Conservation (phyloP, 139 green algal genomes). For the Mesostigma viride region DNA sequence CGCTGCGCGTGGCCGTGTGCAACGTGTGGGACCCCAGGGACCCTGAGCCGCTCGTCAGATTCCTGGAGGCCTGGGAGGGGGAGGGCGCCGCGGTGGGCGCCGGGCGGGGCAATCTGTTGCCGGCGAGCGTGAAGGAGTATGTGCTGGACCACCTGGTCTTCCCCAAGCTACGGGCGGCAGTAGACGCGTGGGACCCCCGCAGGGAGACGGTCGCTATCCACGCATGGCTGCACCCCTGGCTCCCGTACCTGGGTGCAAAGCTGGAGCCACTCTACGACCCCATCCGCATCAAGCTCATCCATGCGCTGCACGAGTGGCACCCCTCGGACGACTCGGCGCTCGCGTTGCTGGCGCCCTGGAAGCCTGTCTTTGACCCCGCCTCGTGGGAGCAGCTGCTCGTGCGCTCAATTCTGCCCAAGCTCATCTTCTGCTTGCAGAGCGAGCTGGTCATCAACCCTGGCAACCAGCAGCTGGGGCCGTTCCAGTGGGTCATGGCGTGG, state of each 20-base stretch:
- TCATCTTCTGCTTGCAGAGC: slow-evolving; percentile 49
- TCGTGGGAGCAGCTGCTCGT: slow-evolving; percentile 73
- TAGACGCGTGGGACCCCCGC: slow-evolving; percentile 77
- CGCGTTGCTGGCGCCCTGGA: slow-evolving; percentile 75
- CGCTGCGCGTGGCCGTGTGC: slow-evolving; percentile 49
- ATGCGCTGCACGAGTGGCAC: slow-evolving; percentile 70
- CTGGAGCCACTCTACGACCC: slow-evolving; percentile 72
- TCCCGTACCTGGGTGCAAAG: slow-evolving; percentile 58
- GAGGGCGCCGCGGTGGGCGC: too few relatives aligned
- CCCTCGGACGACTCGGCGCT: slow-evolving; percentile 62
- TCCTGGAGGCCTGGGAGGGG: slow-evolving; percentile 68
- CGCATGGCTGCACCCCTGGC: slow-evolving; percentile 93
- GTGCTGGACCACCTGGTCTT: slow-evolving; percentile 44
- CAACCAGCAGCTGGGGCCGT: slow-evolving; percentile 62
- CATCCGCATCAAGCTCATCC: slow-evolving; percentile 58
- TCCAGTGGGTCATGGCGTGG: slow-evolving; percentile 77
- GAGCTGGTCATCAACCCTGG: slow-evolving; percentile 69
- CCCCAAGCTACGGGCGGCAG: slow-evolving; percentile 60
- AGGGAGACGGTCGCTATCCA: slow-evolving; percentile 75
- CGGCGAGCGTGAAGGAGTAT: slow-evolving; percentile 10
- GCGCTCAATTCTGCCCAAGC: slow-evolving; percentile 74
- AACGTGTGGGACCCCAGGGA: slow-evolving; percentile 68
- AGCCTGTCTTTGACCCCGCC: slow-evolving; percentile 33
- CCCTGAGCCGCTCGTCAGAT: slow-evolving; percentile 64
- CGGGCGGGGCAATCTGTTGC: slow-evolving; percentile 53